phyloP scores from a whole-genome alignment of 768 basidiomycete species.

The Lactarius pseudohatsudake region DNA sequence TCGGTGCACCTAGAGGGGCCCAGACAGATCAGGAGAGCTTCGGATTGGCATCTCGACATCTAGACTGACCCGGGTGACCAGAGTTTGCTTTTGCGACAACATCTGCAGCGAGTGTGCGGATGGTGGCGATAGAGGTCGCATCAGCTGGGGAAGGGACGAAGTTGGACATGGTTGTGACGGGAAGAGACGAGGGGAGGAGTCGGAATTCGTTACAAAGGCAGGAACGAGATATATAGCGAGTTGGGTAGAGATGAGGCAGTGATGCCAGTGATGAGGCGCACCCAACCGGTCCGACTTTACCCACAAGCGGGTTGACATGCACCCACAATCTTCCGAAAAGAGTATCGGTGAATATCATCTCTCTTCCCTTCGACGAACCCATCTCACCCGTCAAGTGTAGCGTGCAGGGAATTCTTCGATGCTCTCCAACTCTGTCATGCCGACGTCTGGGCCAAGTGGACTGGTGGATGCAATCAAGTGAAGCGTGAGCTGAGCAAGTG shows the following conservation, averaged over 20 bases:
- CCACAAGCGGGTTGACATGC: slow-evolving; percentile 45
- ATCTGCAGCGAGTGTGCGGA: slow-evolving; percentile 74
- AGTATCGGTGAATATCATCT: slow-evolving; percentile 45
- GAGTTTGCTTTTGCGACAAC: slow-evolving; percentile 88
- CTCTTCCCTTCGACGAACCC: slow-evolving; percentile 10
- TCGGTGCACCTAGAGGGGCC: slow-evolving; percentile 67
- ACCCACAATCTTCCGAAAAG: slow-evolving; percentile 58
- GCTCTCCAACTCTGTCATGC: slow-evolving; percentile 72
- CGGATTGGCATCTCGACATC: neutral
- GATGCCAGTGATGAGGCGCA: neutral
- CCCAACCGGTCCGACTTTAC: neutral
- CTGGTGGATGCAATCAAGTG: slow-evolving; percentile 66
- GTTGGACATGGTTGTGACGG: slow-evolving; percentile 38
- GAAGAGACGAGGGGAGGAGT: neutral
- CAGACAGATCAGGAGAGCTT: neutral
- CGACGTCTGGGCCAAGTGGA: slow-evolving; percentile 60
- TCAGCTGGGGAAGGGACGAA: slow-evolving; percentile 47
- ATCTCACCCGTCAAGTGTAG: slow-evolving; percentile 37
- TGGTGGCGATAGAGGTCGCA: slow-evolving; percentile 63
- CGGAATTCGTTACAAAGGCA: neutral
- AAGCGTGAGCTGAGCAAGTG: slow-evolving; percentile 71
- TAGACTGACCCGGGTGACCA: slow-evolving; percentile 76
- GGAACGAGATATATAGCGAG: slow-evolving; percentile 22
- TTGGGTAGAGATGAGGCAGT: slow-evolving; percentile 17
- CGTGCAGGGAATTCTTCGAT: slow-evolving; percentile 73